phyloP scores from a whole-genome alignment of 352 stramenopile species.

The Globisporangium spinosum region DNA sequence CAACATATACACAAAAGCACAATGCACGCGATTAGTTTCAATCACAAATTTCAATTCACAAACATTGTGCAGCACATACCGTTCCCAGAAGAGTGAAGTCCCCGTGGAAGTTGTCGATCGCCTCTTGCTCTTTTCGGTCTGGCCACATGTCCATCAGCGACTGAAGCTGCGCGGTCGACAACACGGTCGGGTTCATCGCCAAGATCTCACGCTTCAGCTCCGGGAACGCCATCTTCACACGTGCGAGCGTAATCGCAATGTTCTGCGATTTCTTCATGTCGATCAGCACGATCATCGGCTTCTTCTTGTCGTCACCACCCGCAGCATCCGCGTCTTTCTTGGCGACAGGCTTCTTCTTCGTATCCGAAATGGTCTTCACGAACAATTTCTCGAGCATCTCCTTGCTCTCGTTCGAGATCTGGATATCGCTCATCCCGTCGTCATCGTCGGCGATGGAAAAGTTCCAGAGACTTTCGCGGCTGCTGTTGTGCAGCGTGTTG shows the following conservation, averaged over 20 bases:
- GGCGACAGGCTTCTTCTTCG: conserved; percentile 35
- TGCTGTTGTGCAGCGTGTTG: conserved; percentile 20
- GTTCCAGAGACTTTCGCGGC: conserved; percentile 69
- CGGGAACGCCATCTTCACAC: conserved; percentile 66
- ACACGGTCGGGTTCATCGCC: conserved; percentile 67
- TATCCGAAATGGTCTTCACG: conserved; percentile 59
- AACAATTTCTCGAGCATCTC: conserved; percentile 77
- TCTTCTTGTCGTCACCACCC: conserved; percentile 47
- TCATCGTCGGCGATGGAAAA: conserved; percentile 37
- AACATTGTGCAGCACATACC: conserved; percentile 14
- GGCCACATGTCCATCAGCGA: conserved; percentile 87
- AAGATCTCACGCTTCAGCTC: conserved; percentile 74
- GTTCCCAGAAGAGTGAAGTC: conserved; percentile 56
- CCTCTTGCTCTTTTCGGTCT: conserved; percentile 65
- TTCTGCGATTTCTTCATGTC: conserved; percentile 90
- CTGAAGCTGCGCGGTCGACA: conserved; percentile 73
- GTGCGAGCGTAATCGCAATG: conserved; percentile 79
- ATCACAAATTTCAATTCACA: not conserved
- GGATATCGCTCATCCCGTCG: conserved; percentile 38
- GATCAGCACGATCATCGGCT: conserved; percentile 71
- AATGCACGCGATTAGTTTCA: not conserved
- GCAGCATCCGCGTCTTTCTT: conserved; percentile 23
- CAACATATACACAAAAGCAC: not conserved
- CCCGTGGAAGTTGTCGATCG: conserved; percentile 63
- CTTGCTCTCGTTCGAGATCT: conserved; percentile 69